Conservation (phyloP, 2,329 filamentous ascomycete species). For the Trichoderma citrinoviride region DNA sequence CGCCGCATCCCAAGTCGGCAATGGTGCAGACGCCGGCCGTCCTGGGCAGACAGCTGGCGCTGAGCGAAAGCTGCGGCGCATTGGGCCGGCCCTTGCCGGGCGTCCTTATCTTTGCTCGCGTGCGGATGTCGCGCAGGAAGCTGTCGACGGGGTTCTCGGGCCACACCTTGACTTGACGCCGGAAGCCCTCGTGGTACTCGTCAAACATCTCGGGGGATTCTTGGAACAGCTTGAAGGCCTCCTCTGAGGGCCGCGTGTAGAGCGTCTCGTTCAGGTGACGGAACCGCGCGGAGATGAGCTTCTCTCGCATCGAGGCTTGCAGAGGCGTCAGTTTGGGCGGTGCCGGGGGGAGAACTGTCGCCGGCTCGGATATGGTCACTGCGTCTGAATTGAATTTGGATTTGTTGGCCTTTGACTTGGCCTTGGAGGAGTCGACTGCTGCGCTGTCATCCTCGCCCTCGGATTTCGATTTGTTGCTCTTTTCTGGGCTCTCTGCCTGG, state of each 20-base stretch:
- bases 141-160: slow-evolving; percentile 92
- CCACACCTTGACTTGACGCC: slow-evolving; percentile 92
- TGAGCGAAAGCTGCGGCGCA: slow-evolving; percentile 29
- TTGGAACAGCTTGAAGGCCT: slow-evolving; percentile 80
- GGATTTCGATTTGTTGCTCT: slow-evolving; percentile 5
- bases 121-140: slow-evolving; percentile 71
- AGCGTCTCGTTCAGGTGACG: slow-evolving; percentile 95
- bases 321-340: slow-evolving; percentile 77
- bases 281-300: slow-evolving; percentile 92
- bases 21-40: slow-evolving; percentile 72
- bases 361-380: slow-evolving; percentile 29
- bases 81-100: slow-evolving; percentile 33
- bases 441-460: neutral
- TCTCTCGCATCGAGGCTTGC: slow-evolving; percentile 90
- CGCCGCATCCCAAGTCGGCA: slow-evolving; percentile 90
- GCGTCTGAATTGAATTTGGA: slow-evolving; percentile 26
- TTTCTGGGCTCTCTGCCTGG: slow-evolving; percentile 23
- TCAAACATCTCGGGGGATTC: slow-evolving; percentile 88
- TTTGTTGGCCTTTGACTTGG: neutral
- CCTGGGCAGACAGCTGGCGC: slow-evolving; percentile 60
- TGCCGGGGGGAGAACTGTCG: slow-evolving; percentile 43
- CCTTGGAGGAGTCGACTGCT: slow-evolving; percentile 17
- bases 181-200: slow-evolving; percentile 96
- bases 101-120: slow-evolving; percentile 57
- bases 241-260: slow-evolving; percentile 83